Conservation (phyloP, 768 basidiomycete genomes). For the Boletus patriciae region DNA sequence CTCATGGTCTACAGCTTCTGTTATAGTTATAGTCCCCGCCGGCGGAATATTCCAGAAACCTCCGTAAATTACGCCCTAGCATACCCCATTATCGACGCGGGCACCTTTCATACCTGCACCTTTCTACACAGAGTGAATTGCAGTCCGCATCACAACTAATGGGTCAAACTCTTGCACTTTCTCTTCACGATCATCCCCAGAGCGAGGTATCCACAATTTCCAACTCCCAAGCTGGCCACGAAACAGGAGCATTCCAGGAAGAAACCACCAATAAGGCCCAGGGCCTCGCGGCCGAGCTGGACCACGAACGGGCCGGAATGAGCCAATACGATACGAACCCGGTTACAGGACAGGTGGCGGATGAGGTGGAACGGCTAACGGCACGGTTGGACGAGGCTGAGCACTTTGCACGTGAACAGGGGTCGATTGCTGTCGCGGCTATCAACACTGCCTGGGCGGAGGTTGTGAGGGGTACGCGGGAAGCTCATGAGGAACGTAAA, state of each 20-base stretch:
- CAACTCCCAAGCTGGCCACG: background rate
- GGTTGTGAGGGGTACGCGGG: background rate
- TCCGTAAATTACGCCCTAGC: background rate
- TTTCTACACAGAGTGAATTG: background rate
- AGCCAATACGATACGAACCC: too few relatives aligned
- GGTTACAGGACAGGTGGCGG: too few relatives aligned
- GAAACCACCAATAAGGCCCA: background rate
- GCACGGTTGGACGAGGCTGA: too few relatives aligned
- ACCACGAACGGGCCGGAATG: too few relatives aligned
- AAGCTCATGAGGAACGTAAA: background rate
- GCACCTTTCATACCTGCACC: background rate
- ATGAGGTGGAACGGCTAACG: too few relatives aligned
- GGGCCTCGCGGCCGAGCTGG: background rate
- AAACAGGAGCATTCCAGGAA: background rate
- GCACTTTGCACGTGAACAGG: too few relatives aligned
- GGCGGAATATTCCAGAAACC: too few relatives aligned
- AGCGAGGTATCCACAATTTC: background rate
- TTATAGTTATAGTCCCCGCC: background rate
- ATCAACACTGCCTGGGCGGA: conserved; percentile 5
- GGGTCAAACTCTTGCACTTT: background rate
- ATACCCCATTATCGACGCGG: too few relatives aligned
- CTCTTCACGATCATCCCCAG: too few relatives aligned
- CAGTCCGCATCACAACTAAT: background rate
- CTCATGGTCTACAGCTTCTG: background rate
- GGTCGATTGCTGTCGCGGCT: background rate